phyloP scores from a whole-genome alignment of 345 rosid genomes.

The Syzygium jambos region DNA sequence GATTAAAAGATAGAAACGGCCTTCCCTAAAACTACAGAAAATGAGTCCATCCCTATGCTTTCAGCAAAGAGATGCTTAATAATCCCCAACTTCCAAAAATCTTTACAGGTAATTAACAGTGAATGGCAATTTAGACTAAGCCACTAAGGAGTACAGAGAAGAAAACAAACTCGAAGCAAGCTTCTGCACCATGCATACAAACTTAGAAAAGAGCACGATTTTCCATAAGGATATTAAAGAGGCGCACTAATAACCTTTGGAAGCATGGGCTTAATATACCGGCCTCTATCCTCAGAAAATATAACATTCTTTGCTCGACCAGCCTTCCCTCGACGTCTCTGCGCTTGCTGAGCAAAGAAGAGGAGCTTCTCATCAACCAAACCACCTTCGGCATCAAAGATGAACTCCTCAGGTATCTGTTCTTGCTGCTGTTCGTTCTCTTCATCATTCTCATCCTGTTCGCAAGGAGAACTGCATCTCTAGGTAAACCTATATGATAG shows the following conservation, averaged over 20 bases:
- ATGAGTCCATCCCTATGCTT: neutral
- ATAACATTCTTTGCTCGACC: conserved; percentile 97
- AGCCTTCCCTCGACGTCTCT: conserved; percentile 82
- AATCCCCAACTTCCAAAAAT: neutral
- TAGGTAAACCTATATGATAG: conserved; percentile 1
- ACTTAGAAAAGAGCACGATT: neutral
- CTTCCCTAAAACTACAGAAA: neutral
- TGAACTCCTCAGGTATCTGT: conserved; percentile 92
- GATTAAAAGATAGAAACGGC: neutral
- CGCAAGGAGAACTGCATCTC: conserved; percentile 2
- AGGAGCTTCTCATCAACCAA: conserved; percentile 96
- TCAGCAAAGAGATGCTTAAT: neutral
- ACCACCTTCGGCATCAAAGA: conserved; percentile 98
- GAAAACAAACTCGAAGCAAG: neutral
- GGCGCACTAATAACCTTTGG: conserved; percentile 60
- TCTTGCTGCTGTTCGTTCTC: conserved; percentile 91
- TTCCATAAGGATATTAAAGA: neutral
- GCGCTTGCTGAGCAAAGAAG: conserved; percentile 97
- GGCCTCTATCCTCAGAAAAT: conserved; percentile 96
- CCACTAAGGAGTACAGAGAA: neutral
- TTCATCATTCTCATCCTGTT: conserved; percentile 70
- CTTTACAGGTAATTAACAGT: neutral
- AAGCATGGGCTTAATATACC: conserved; percentile 95
- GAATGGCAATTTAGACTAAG: neutral
- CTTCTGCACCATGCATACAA: neutral